A percentile compares a stretch with the other conserved stretches of the same genome.
Conservation (phyloP, 2,329 filamentous ascomycete species). For the Raffaelea arxii region DNA sequence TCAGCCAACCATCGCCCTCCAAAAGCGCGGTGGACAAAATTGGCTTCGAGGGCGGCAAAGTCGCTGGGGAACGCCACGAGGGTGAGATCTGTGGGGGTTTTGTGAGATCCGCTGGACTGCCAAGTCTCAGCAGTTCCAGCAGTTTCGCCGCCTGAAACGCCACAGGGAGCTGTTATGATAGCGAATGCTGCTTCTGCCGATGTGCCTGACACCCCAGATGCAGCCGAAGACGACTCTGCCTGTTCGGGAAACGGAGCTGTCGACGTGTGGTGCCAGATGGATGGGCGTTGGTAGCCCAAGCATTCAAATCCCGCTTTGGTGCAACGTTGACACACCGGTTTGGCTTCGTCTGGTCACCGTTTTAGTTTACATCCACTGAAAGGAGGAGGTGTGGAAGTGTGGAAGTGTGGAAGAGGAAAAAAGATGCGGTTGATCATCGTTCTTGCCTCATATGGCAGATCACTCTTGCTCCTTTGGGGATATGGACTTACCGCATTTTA, state of each 20-base stretch:
- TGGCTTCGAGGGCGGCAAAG: background rate
- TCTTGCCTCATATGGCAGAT: no score
- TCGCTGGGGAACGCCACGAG: background rate
- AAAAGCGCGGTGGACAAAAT: constrained; percentile 1
- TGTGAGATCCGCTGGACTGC: background rate
- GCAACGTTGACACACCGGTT: background rate
- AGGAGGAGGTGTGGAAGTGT: no score
- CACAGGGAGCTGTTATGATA: no score
- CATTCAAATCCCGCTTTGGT: constrained; percentile 2
- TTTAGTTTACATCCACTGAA: no score
- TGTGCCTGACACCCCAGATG: no score
- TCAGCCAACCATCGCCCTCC: background rate
- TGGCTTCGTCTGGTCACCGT: background rate
- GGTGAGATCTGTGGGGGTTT: background rate
- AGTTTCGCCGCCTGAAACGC: no score
- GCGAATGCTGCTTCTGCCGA: no score
- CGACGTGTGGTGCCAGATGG: constrained; percentile 2
- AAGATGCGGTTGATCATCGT: no score
- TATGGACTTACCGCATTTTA: constrained; percentile 1
- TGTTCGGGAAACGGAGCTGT: background rate
- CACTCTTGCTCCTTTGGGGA: background rate
- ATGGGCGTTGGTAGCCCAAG: background rate
- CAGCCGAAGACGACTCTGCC: no score
- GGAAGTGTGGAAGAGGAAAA: no score
- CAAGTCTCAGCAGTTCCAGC: no score